A percentile compares a stretch with the other conserved stretches of the same genome.
These are phyloP conservation scores for Phoenix dactylifera DNA, from an alignment of 176 grass and related monocot species.

Conservation along the genomic window DNA sequence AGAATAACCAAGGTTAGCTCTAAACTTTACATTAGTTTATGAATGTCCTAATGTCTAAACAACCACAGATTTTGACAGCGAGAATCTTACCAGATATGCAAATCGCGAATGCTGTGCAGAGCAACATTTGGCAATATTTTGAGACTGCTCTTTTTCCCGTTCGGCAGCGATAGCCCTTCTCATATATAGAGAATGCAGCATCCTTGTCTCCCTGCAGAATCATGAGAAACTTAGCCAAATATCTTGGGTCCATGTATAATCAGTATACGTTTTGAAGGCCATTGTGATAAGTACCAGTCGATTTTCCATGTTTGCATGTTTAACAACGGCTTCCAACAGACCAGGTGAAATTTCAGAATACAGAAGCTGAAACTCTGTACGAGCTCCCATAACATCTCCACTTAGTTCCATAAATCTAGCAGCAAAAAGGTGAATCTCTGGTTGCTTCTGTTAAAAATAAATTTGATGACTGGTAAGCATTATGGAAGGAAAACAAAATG, in stretches of 20 bases:
- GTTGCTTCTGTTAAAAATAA: conserved; percentile 69
- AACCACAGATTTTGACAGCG: neutral
- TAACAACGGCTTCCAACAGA: conserved; percentile 84
- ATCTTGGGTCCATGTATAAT: neutral
- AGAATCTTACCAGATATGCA: conserved; percentile 55
- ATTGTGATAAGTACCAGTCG: conserved; percentile 41
- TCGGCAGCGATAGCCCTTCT: conserved; percentile 74
- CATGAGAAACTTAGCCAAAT: conserved; percentile 11
- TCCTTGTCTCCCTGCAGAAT: conserved; percentile 59
- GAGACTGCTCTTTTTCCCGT: conserved; percentile 64
- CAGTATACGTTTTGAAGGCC: neutral
- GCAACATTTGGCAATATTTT: conserved; percentile 46
- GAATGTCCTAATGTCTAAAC: neutral
- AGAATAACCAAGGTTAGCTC: too few relatives aligned
- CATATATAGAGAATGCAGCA: conserved; percentile 63
- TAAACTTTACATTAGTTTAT: too few relatives aligned
- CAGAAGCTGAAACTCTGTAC: conserved; percentile 71
- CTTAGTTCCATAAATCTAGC: conserved; percentile 79
- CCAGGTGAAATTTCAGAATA: conserved; percentile 73
- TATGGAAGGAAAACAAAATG: neutral
- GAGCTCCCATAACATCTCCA: conserved; percentile 66
- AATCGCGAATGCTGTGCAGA: conserved; percentile 89
- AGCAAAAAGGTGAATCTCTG: conserved; percentile 90
- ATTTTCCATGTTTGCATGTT: conserved; percentile 89
- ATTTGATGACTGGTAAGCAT: neutral